Conservation (phyloP, 805 yeast genomes). For the Cyberlindnera nakhonratchasimensis region DNA sequence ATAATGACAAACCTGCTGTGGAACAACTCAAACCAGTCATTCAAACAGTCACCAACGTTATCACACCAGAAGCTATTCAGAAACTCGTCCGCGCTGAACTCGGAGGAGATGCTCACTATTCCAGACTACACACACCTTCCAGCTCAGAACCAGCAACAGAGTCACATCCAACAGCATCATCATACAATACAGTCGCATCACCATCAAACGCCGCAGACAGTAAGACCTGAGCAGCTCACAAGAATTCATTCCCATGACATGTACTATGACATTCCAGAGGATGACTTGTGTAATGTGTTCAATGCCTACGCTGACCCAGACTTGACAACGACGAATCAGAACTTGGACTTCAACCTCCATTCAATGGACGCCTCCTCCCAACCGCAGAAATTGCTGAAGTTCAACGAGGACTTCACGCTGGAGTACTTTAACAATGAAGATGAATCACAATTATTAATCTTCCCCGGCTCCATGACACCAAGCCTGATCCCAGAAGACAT, state of each 20-base stretch:
- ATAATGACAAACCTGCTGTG: conserved; percentile 11
- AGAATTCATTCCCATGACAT: conserved; percentile 21
- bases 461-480: conserved; percentile 20
- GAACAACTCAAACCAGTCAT: conserved; percentile 13
- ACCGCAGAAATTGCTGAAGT: conserved; percentile 23
- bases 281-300: conserved; percentile 17
- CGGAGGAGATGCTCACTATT: conserved; percentile 26
- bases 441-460: conserved; percentile 23
- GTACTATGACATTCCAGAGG: conserved; percentile 27
- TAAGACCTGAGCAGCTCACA: conserved; percentile 9
- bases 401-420: conserved; percentile 27
- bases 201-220: conserved; percentile 6
- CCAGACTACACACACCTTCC: conserved; percentile 17
- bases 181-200: not conserved
- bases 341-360: conserved; percentile 8
- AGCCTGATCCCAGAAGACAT: conserved; percentile 25
- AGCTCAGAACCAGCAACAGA: conserved; percentile 1
- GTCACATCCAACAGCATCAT: not conserved
- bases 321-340: conserved; percentile 26
- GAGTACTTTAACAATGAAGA: conserved; percentile 26
- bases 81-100: conserved; percentile 24
- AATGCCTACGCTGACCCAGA: conserved; percentile 27
- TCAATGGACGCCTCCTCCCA: conserved; percentile 4
- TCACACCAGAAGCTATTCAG: conserved; percentile 18
- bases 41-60: conserved; percentile 14